phyloP scores from a whole-genome alignment of 2,329 filamentous ascomycete genomes.

The Stachybotrys elegans region DNA sequence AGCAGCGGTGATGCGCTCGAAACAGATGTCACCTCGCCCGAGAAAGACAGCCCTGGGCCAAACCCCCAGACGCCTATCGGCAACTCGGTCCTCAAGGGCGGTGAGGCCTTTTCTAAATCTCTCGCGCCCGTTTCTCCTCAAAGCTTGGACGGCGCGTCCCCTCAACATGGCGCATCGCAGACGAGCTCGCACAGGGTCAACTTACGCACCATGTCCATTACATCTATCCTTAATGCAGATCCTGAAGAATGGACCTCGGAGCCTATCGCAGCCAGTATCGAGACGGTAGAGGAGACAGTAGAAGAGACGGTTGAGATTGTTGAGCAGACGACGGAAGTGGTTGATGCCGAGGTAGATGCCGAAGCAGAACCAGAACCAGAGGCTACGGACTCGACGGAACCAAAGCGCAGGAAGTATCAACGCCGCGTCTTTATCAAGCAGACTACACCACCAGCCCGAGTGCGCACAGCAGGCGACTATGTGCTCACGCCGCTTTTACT shows the following conservation, averaged over 20 bases:
- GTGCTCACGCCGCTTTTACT: constrained; percentile 73
- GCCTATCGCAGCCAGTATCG: constrained; percentile 20
- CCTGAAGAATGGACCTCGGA: constrained; percentile 11
- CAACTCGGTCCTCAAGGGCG: too few species aligned
- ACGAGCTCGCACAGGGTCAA: constrained; percentile 1
- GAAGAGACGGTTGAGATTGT: too few species aligned
- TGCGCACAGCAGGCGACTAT: constrained; percentile 71
- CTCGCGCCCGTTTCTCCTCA: constrained; percentile 24
- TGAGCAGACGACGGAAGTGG: constrained; percentile 3
- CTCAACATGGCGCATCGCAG: constrained; percentile 12
- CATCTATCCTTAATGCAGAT: constrained; percentile 25
- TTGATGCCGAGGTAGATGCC: constrained; percentile 4
- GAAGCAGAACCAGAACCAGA: too few species aligned
- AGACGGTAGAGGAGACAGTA: constrained; percentile 13
- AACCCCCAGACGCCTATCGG: constrained; percentile 24
- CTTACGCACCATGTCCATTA: constrained; percentile 25
- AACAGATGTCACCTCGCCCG: constrained; percentile 46
- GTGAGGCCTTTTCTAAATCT: too few species aligned
- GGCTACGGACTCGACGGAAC: constrained; percentile 11
- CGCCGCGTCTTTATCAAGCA: constrained; percentile 28
- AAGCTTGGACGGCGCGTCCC: constrained; percentile 19
- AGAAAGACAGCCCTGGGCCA: constrained; percentile 39
- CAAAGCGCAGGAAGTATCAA: constrained; percentile 29
- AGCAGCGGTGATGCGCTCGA: constrained; percentile 23
- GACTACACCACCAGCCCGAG: constrained; percentile 23